Evolutionary conservation across 805 yeast genomes (phyloP).

Genomic region (Nakazawaea wyomingensis): DNA sequence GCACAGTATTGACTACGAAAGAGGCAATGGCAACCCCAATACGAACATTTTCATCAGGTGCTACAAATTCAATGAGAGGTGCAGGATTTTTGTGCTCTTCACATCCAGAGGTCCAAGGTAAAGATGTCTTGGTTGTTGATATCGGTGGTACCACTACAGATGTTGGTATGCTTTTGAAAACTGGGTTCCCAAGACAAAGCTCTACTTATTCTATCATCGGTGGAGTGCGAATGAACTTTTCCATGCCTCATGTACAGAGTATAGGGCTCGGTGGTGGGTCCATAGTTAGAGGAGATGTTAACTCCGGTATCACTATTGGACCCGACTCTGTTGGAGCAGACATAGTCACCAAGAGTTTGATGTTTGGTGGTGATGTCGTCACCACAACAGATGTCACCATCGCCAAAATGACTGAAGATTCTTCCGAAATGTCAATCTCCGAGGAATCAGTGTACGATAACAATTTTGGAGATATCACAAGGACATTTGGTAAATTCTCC

Average conservation of each 20-base stretch:
- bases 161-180: conserved; percentile 39
- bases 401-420: conserved; percentile 15
- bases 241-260: conserved; percentile 46
- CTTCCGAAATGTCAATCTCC: too few relatives aligned
- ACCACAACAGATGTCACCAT: conserved; percentile 37
- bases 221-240: conserved; percentile 44
- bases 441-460: too few relatives aligned
- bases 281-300: conserved; percentile 26
- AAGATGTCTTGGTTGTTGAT: conserved; percentile 35
- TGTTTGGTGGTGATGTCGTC: conserved; percentile 37
- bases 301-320: conserved; percentile 30
- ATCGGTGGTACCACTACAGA: conserved; percentile 50
- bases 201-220: conserved; percentile 38
- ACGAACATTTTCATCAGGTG: conserved; percentile 43
- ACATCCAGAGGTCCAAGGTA: conserved; percentile 17
- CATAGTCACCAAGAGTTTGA: conserved; percentile 27
- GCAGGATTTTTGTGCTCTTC: conserved; percentile 37
- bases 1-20: conserved; percentile 35
- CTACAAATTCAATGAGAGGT: conserved; percentile 44
- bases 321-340: conserved; percentile 46
- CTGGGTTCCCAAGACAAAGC: conserved; percentile 44
- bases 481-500: conserved; percentile 19
- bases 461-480: conserved; percentile 24
- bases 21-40: conserved; percentile 39
- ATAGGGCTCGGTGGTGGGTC: conserved; percentile 51